Base-by-base conservation (phyloP, 2,329 filamentous ascomycete species). In the Pestalotiopsis fici region DNA sequence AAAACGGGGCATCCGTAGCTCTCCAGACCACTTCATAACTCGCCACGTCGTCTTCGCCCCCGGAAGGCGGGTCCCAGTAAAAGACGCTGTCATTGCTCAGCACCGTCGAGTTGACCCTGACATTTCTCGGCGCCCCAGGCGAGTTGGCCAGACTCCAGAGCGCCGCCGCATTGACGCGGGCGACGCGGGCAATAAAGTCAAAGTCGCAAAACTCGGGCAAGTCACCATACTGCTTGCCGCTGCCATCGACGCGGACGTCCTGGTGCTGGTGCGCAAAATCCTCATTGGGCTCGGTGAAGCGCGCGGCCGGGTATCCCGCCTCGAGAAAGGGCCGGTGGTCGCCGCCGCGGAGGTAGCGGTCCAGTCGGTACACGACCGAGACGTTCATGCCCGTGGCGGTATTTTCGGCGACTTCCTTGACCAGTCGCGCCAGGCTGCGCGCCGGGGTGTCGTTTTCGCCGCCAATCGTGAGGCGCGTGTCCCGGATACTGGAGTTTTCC, bases 201-300 rank as follows among this genome's bases (percentile, higher is more conserved):
- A 82, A 88, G 73, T 89, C 87, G n/a, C 86, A 83, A 69, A 87
- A 89, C 66, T 88, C 83, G 7, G 83, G 75, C 4, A 88, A 71
- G 66, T 89, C 87, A 28, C 87, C 87, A 69, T 86, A 88, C 66
- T 86, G 83, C 27, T 80, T 82, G 1, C 84, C 85, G 15, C 9
- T 9, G 61, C 85, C 81, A 60, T 82, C 78, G 13, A 84, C 78
- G 1, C 85, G 79, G 0, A 84, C 71, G 68, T 88, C 81, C 75
- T 89, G 87, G 70, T 89, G 86, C 75, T 89, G 86, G 72, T 89
- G 87, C 3, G 76, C 79, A 73, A 83, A 89, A 72, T 88, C 79
- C 76, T 89, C 87, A 65, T 84, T 81, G 0, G 87, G 85, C 76
- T 89, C 87, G 0, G 86, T 88, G 79, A 87, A 88, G 2, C 87